phyloP scores from a whole-genome alignment of 805 yeast species.

The Lipomyces sp. region DNA sequence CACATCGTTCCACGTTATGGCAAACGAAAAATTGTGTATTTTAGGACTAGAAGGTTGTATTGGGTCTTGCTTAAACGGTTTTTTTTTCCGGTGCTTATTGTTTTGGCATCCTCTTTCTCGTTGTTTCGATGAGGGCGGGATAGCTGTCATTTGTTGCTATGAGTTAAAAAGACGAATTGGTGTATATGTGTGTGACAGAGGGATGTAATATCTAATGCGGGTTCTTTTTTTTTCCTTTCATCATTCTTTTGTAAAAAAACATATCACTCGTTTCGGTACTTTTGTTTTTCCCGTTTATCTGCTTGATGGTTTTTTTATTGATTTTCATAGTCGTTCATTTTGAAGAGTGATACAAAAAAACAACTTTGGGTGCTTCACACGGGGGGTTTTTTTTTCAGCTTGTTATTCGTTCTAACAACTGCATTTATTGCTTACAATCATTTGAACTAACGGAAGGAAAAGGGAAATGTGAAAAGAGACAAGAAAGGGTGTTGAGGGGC shows the following conservation, averaged over 20 bases:
- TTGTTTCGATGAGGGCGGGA: not conserved
- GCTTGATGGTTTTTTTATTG: not conserved
- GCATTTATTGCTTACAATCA: not conserved
- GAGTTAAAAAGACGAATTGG: not conserved
- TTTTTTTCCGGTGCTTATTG: not conserved
- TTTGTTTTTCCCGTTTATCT: not conserved
- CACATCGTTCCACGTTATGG: not conserved
- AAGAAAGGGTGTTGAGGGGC: not conserved
- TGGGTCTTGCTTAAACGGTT: not conserved
- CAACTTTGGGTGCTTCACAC: not conserved
- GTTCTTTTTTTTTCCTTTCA: not conserved
- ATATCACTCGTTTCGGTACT: not conserved
- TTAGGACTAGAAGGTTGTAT: not conserved
- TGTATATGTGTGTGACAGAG: not conserved
- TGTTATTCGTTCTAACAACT: not conserved
- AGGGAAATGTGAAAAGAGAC: not conserved
- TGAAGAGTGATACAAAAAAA: not conserved
- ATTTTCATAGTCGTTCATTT: not conserved
- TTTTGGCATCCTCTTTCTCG: constrained; percentile 2
- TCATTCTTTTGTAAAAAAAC: not conserved
- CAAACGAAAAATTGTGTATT: not conserved
- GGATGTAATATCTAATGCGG: not conserved
- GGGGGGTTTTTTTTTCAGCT: not conserved
- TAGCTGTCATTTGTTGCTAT: not conserved
- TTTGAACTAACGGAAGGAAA: not conserved